phyloP scores from a whole-genome alignment of 2,329 filamentous ascomycete genomes.

The Uncinocarpus reesii region DNA sequence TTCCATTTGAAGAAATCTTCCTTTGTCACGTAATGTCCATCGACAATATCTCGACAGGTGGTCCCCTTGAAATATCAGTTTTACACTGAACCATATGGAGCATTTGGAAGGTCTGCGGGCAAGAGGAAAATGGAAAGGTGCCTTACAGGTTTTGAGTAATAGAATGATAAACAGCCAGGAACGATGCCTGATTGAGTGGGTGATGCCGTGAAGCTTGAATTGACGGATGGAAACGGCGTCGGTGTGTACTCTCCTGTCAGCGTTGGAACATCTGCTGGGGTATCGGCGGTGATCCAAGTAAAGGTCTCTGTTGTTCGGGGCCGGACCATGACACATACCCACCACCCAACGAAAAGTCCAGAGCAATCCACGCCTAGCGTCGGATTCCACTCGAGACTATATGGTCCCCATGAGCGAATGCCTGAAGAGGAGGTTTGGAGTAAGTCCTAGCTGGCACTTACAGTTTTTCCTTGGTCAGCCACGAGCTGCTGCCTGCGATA shows the following conservation, averaged over 20 bases:
- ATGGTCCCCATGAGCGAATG: background rate
- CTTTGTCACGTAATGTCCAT: background rate
- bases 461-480: slow-evolving; percentile 10
- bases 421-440: background rate
- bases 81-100: background rate
- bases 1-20: slow-evolving; percentile 13
- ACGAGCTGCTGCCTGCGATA: slow-evolving; percentile 2
- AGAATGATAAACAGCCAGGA: slow-evolving; percentile 1
- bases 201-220: slow-evolving; percentile 9
- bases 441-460: background rate
- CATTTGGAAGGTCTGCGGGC: no score
- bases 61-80: slow-evolving; percentile 1
- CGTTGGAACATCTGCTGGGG: slow-evolving; percentile 3
- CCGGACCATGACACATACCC: slow-evolving; percentile 11
- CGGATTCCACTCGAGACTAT: slow-evolving; percentile 13
- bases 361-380: slow-evolving; percentile 10
- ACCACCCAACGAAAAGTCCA: slow-evolving; percentile 19
- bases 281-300: background rate
- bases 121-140: no score
- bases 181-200: slow-evolving; percentile 8
- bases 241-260: slow-evolving; percentile 8
- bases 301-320: slow-evolving; percentile 1
- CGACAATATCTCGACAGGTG: slow-evolving; percentile 1
- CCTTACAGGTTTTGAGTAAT: slow-evolving; percentile 7
- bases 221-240: slow-evolving; percentile 5